phyloP scores from a whole-genome alignment of 768 basidiomycete species.

The Russula brevipes region DNA sequence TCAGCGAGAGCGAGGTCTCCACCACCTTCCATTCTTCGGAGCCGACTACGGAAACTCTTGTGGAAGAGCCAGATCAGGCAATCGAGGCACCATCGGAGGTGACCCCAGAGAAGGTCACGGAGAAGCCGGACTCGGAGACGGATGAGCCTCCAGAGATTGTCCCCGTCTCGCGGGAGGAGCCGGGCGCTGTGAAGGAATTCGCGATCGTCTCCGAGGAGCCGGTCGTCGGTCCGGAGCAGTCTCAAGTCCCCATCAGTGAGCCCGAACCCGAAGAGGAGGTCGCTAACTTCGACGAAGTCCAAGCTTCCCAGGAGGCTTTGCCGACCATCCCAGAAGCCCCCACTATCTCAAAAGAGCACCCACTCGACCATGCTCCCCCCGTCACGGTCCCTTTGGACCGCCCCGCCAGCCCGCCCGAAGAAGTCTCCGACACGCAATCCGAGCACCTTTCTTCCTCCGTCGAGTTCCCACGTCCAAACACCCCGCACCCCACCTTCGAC shows the following conservation, averaged over 20 bases:
- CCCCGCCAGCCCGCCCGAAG: not conserved
- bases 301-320: not conserved
- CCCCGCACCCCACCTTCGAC: slow-evolving; percentile 14
- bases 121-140: not conserved
- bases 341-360: slow-evolving; percentile 1
- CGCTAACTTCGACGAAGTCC: not conserved
- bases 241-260: slow-evolving; percentile 8
- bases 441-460: slow-evolving; percentile 18
- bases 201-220: slow-evolving; percentile 1
- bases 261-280: slow-evolving; percentile 7
- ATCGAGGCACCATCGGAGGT: not conserved
- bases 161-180: slow-evolving; percentile 3
- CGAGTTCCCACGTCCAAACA: slow-evolving; percentile 14
- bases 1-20: slow-evolving; percentile 2
- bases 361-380: not conserved
- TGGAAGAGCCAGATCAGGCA: slow-evolving; percentile 11
- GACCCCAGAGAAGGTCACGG: not conserved
- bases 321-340: slow-evolving; percentile 1
- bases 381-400: not conserved
- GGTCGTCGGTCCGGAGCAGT: not conserved
- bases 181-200: not conserved
- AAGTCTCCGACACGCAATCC: slow-evolving; percentile 16
- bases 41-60: slow-evolving; percentile 13
- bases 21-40: slow-evolving; percentile 8
- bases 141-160: not conserved